phyloP scores from a whole-genome alignment of 257 asterid genomes.

The Solanum piurae region DNA sequence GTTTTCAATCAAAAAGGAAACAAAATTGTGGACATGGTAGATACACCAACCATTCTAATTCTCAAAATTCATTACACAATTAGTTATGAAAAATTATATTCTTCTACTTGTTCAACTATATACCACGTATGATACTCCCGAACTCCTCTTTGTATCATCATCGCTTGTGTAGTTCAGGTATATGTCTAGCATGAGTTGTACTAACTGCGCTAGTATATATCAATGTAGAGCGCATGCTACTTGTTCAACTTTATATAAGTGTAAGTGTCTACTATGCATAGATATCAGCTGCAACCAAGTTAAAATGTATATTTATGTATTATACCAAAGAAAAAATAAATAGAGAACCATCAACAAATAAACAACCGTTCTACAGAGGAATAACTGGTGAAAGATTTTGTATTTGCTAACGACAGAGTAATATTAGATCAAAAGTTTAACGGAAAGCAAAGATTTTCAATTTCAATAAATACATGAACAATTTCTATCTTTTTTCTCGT shows the following conservation, averaged over 20 bases:
- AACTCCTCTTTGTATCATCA: too few species aligned
- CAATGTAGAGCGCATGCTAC: too few species aligned
- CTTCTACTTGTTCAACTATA: too few species aligned
- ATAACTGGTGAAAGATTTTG: background rate
- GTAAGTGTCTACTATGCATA: too few species aligned
- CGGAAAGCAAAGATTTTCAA: background rate
- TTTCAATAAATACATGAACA: background rate
- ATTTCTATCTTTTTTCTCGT: background rate
- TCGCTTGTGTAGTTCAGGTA: too few species aligned
- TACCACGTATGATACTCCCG: too few species aligned
- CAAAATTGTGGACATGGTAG: background rate
- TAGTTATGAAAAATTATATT: background rate
- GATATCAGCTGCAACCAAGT: too few species aligned
- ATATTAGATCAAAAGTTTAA: background rate
- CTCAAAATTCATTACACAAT: background rate
- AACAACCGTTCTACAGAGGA: background rate
- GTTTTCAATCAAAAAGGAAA: background rate
- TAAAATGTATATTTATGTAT: background rate
- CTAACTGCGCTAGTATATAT: too few species aligned
- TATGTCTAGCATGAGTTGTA: too few species aligned
- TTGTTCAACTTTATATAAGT: too few species aligned
- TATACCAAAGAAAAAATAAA: background rate
- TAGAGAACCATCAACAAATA: background rate
- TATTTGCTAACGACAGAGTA: background rate
- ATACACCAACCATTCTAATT: background rate